Conservation (phyloP, 306 rosid species). For the Vicia faba region DNA sequence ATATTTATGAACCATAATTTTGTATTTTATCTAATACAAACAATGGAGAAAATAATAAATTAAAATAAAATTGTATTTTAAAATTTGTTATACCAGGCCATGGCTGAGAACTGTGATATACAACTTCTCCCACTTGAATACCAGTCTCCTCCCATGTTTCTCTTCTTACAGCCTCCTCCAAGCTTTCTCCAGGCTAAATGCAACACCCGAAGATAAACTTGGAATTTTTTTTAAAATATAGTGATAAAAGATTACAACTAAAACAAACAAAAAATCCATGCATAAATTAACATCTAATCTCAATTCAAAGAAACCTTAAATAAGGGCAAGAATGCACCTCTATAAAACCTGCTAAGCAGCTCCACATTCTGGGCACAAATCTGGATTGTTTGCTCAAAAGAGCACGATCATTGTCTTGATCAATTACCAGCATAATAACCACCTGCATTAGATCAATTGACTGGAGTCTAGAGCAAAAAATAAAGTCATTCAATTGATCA, state of each 20-base stretch:
- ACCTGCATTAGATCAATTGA: constrained; percentile 57
- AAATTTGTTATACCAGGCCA: constrained; percentile 74
- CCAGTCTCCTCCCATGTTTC: constrained; percentile 96
- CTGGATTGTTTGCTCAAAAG: constrained; percentile 76
- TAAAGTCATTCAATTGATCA: constrained; percentile 17
- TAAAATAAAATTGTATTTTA: background rate
- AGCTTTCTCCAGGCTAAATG: constrained; percentile 90
- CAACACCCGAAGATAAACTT: constrained; percentile 21
- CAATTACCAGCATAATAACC: constrained; percentile 90
- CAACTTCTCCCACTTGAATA: constrained; percentile 86
- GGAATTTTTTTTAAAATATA: constrained; percentile 23
- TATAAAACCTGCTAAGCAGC: constrained; percentile 91
- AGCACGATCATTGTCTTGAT: constrained; percentile 72
- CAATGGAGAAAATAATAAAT: constrained; percentile 6
- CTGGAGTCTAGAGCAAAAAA: constrained; percentile 22
- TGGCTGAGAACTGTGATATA: constrained; percentile 92
- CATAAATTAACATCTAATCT: constrained; percentile 21
- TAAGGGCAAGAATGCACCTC: constrained; percentile 59
- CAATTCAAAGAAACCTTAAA: constrained; percentile 25
- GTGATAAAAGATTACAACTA: background rate
- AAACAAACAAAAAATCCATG: constrained; percentile 13
- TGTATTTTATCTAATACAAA: background rate
- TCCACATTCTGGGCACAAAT: constrained; percentile 92
- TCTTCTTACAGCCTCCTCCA: constrained; percentile 97
- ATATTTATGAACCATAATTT: background rate